Base-by-base conservation (phyloP, 805 yeast genomes). In the Candida takata region DNA sequence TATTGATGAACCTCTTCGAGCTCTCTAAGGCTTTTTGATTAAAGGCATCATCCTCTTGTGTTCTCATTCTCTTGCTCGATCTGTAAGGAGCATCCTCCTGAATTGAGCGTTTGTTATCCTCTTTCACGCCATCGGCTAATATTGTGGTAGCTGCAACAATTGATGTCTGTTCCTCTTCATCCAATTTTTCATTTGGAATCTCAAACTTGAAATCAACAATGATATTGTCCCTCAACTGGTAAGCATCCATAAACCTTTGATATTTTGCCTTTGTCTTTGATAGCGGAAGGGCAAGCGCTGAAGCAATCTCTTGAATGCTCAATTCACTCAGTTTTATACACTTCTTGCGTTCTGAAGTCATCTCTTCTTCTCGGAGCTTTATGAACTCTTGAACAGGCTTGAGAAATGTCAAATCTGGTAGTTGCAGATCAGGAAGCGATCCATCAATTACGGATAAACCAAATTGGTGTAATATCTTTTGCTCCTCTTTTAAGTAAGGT, bases 201-300 rank as follows among this genome's bases (percentile, higher is more conserved):
- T 37, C 29, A 5, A 48, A 51, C 12, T 41, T 47, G 3, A 79
- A 52, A 8, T 55, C 52, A 27, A 73, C 79, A 3, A 77, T 56
- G 0, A 78, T 67, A 3, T 57, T 60, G 24, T 70, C 74, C 0
- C 73, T 61, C 20, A 73, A 61, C 11, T 60, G 46, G 44, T 81
- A 79, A 0, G 73, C 69, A 44, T 79, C 85, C 21, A 65, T 52
- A 23, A 61, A 52, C 44, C 61, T 72, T 48, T 39, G 27, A 44
- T 43, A 19, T 44, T 47, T 31, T 47, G 40, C 4, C 40, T 36
- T 44, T 4, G 66, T 56, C 40, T 64, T 70, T 4, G 74, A 65
- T 26, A 61, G 34, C 3, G 54, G 34, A 4, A 43, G 45, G n/a
- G 48, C 48, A 3, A 62, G 26, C 6, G 54, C 48, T 2, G 37